Percentiles rank a stretch among this genome's conserved stretches.
Evolutionary conservation across 768 basidiomycete species (phyloP).

Genomic region (Gymnopilus junonius): DNA sequence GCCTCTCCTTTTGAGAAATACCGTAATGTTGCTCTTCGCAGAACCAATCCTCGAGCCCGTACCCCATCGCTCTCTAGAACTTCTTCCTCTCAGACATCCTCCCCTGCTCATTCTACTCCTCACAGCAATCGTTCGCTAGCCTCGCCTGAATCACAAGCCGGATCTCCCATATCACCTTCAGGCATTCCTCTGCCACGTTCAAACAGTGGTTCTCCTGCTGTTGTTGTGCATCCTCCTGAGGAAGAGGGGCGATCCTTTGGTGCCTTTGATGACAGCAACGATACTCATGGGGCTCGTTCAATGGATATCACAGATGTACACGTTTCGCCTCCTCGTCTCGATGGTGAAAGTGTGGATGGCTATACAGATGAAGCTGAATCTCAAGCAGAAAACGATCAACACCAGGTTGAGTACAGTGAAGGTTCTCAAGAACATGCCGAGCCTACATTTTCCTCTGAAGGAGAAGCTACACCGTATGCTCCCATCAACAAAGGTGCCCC

Average conservation of each 20-base stretch:
- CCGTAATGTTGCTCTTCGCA: slow-evolving; percentile 64
- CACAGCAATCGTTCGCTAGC: slow-evolving; percentile 53
- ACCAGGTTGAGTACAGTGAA: slow-evolving; percentile 20
- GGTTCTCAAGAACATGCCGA: slow-evolving; percentile 39
- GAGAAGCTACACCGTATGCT: slow-evolving; percentile 43
- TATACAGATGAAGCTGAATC: slow-evolving; percentile 21
- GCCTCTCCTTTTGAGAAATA: slow-evolving; percentile 65
- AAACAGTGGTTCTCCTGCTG: slow-evolving; percentile 51
- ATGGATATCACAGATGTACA: slow-evolving; percentile 62
- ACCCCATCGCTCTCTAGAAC: slow-evolving; percentile 73
- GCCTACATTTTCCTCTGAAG: slow-evolving; percentile 78
- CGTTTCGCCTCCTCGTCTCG: slow-evolving; percentile 42
- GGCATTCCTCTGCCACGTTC: slow-evolving; percentile 58
- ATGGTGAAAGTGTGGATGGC: slow-evolving; percentile 24
- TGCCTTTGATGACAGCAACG: slow-evolving; percentile 31
- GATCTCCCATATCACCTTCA: slow-evolving; percentile 51
- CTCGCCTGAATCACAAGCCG: slow-evolving; percentile 40
- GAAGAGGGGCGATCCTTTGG: slow-evolving; percentile 22
- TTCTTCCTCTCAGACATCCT: slow-evolving; percentile 60
- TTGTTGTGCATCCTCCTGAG: slow-evolving; percentile 31
- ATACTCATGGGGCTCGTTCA: slow-evolving; percentile 39
- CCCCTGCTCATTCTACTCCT: slow-evolving; percentile 68
- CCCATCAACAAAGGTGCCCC: slow-evolving; percentile 27
- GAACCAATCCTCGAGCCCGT: slow-evolving; percentile 51
- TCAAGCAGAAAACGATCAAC: slow-evolving; percentile 24